A percentile compares a stretch with the other conserved stretches of the same genome.
Evolutionary conservation across 2,329 filamentous ascomycete genomes (phyloP).

Genomic region (Botrytis hyacinthi): DNA sequence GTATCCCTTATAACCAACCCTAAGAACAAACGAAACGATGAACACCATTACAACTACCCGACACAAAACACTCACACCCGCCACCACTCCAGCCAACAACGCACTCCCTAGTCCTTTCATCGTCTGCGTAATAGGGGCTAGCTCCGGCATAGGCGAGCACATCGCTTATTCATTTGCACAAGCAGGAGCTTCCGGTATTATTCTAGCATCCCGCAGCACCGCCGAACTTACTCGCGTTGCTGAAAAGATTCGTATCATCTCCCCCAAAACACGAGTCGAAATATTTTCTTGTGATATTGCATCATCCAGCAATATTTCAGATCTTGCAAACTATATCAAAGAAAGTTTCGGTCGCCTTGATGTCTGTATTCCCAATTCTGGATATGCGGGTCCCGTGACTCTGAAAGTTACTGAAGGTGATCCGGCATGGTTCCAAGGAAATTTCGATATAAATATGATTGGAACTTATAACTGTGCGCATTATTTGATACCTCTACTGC

Average conservation of each 20-base stretch:
- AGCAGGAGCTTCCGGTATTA: constrained; percentile 13
- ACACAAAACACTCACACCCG: constrained; percentile 7
- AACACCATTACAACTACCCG: constrained; percentile 5
- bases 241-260: background rate
- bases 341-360: constrained; percentile 15
- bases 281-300: constrained; percentile 11
- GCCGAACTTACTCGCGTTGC: constrained; percentile 1
- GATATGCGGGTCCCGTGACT: constrained; percentile 19
- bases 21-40: background rate
- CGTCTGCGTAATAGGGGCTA: constrained; percentile 21
- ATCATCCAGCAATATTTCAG: background rate
- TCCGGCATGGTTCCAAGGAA: constrained; percentile 6
- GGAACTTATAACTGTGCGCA: constrained; percentile 17
- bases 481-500: constrained; percentile 13
- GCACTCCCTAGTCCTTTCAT: constrained; percentile 6
- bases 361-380: constrained; percentile 20
- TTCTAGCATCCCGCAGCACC: constrained; percentile 15
- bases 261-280: background rate
- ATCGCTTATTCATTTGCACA: constrained; percentile 19
- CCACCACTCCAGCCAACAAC: constrained; percentile 11
- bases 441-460: constrained; percentile 17
- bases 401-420: constrained; percentile 13
- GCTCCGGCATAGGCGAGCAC: constrained; percentile 21
- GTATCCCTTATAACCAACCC: background rate
- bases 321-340: background rate